These are phyloP conservation scores for Suillus discolor DNA, from an alignment of 768 basidiomycete species.

Conservation along the genomic window DNA sequence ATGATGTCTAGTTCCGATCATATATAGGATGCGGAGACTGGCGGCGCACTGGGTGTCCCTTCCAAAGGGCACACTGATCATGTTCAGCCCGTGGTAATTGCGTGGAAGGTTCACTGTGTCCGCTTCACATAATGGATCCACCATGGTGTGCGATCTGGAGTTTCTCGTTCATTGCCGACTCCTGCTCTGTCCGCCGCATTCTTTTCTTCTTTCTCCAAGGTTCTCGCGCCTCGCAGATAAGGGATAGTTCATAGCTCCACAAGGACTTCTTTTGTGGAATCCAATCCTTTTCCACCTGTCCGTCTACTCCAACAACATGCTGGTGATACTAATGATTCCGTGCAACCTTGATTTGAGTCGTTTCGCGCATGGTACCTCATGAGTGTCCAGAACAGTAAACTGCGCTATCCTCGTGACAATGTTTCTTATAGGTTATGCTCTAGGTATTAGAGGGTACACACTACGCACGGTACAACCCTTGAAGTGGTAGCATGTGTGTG, in stretches of 20 bases:
- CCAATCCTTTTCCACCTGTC: neutral
- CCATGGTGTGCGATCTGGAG: neutral
- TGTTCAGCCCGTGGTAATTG: constrained; percentile 35
- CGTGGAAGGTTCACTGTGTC: neutral
- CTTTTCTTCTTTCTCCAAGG: neutral
- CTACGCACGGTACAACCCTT: neutral
- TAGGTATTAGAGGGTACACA: neutral
- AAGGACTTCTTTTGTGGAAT: constrained; percentile 1
- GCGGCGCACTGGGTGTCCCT: neutral
- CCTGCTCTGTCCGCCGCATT: neutral
- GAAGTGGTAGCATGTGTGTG: neutral
- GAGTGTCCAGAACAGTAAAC: neutral
- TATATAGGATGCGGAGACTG: constrained; percentile 21
- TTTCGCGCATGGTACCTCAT: neutral
- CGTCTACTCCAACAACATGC: neutral
- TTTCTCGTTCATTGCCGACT: neutral
- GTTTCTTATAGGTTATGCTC: neutral
- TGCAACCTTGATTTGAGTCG: neutral
- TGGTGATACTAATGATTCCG: neutral
- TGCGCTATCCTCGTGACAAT: neutral
- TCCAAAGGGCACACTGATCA: too few relatives aligned
- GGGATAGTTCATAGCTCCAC: neutral
- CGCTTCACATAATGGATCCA: neutral
- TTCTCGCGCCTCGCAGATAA: neutral
- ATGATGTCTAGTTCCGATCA: too few relatives aligned